These are phyloP conservation scores for Myxozyma geophila DNA, from an alignment of 805 yeast genomes.

Conservation along the genomic window DNA sequence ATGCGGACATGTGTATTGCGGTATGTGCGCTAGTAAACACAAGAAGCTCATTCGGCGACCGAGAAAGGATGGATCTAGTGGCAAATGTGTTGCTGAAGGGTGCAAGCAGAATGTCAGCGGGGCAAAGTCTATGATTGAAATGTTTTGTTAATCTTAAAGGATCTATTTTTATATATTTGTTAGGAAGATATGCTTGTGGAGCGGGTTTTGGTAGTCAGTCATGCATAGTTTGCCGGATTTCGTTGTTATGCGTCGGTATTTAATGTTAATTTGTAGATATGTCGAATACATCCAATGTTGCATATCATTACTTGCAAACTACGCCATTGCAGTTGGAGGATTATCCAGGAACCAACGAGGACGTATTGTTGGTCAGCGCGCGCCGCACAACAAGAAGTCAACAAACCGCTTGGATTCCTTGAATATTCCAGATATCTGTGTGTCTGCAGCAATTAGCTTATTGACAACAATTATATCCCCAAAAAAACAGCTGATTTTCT, in stretches of 20 bases:
- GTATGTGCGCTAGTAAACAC: conserved; percentile 28
- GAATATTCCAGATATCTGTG: neutral
- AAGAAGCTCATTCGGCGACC: conserved; percentile 12
- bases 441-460: too few relatives aligned
- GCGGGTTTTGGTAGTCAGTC: neutral
- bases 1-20: conserved; percentile 37
- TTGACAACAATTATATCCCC: too few relatives aligned
- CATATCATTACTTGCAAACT: too few relatives aligned
- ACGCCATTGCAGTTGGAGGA: neutral
- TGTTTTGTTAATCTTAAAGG: conserved; percentile 12
- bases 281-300: too few relatives aligned
- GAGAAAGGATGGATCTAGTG: conserved; percentile 8
- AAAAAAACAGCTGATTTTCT: too few relatives aligned
- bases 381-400: neutral
- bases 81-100: conserved; percentile 25
- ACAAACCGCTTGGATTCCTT: neutral
- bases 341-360: neutral
- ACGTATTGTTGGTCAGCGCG: neutral
- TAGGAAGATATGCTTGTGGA: neutral
- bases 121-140: conserved; percentile 27
- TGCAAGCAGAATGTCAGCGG: conserved; percentile 30
- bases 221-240: neutral
- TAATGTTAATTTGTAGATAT: too few relatives aligned
- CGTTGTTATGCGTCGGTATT: too few relatives aligned
- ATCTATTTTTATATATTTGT: neutral